Base-by-base conservation (phyloP, 352 stramenopile genomes). In the Globisporangium alternatum region DNA sequence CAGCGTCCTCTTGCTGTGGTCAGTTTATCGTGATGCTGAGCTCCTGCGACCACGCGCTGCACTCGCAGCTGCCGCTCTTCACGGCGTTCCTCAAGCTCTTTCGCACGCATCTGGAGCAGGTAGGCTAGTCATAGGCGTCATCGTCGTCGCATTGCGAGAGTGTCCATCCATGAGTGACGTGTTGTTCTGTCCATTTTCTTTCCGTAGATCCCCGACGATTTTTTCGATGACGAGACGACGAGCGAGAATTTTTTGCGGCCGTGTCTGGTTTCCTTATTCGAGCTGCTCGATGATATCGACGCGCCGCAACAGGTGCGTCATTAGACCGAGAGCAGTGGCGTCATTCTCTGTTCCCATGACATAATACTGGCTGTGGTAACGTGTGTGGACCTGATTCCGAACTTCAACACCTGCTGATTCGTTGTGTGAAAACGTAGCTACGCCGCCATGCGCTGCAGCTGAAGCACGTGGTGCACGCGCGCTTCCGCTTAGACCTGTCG, bases 161-260 rank as follows among this genome's bases (percentile, higher is more conserved):
- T 41, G 35, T 41, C 10, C 35, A 41, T 41, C 35, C 21, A 35
- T 39, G 31, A 21, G 25, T 31, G 28, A 22, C 17, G 4, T 57
- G 2, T 54, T 28, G 25, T 31, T 52, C 12, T 63, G 31, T 1
- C 9, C 31, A 15, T 35, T 59, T 44, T 31, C 15, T 15, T 21
- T 58, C 49, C 9, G 15, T 44, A 91, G 82, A 83, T 91, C 41
- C 75, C 80, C 0, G 64, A 70, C 13, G 81, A 92, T 31, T 92
- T 92, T 71, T 92, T 92, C 52, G 67, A 86, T 12, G 80, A 90
- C 63, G 79, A 86, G 30, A 65, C 69, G 30, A 85, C 81, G 37
- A 74, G 70, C 35, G 70, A 80, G 21, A 90, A 89, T 62, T 92
- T 90, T 49, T 56, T 92, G n/a, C 70, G 76, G 25, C 71, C 79